Base-by-base conservation (phyloP, 257 asterid species). In the Capsicum rhomboideum region DNA sequence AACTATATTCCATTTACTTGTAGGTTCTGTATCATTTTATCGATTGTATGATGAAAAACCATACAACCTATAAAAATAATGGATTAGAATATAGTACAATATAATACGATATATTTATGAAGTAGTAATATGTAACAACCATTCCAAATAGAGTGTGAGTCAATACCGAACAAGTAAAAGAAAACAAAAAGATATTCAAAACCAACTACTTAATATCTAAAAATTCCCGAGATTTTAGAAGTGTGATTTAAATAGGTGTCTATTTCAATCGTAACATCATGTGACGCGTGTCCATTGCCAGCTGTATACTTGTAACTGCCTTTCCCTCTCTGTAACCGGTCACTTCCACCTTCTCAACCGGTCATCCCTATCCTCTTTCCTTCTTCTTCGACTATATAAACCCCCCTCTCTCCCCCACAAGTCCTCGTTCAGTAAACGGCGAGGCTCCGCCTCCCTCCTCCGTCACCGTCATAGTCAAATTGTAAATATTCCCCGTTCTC, bases 251-350 rank as follows among this genome's bases (percentile, higher is more conserved):
- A 40, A 9, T 83, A 86, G 87, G 90, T 88, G 93, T 93, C 89
- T 85, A 77, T 31, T 77, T 80, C 26, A 8, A 44, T 50, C 83
- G 42, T 46, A 42, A 64, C 17, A 37, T 18, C 23, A 14, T 2
- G 0, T 16, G 90, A 90, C 98, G 89, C 98, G 98, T 91, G 98
- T 90, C 89, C 88, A 26, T 17, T 82, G 91, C 91, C 93, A 94
- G 97, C 98, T 93, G 91, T 86, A 50, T 78, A 82, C 78, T 83
- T 77, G 89, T 89, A 91, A 92, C 97, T 90, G 92, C 95, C 89
- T 88, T 78, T 82, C 61, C 50, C 52, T 14, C 17, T 18, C 29
- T 6, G 1, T 55, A 82, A 64, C 91, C 93, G 89, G 92, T 89
- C 58, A 53, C 79, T 12, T 49, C 26, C 80, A 91, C 91, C 91